Percentiles rank a stretch among this genome's conserved stretches.
phyloP scores from a whole-genome alignment of 2,329 filamentous ascomycete species.

The Alternaria sp. region DNA sequence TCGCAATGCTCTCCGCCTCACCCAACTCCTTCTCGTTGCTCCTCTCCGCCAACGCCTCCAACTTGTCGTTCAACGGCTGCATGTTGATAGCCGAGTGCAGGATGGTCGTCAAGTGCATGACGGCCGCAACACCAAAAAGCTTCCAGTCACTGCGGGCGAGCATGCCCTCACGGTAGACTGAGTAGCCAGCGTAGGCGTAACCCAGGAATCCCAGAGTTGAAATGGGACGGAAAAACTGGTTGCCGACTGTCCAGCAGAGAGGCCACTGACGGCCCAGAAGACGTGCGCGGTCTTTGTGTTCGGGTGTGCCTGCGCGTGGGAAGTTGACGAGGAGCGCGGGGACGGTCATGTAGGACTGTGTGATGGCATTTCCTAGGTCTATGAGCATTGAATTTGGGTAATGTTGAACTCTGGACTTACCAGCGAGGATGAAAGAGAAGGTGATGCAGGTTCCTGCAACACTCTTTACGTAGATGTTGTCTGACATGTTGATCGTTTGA shows the following conservation, averaged over 20 bases:
- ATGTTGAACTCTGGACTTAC: conserved; percentile 35
- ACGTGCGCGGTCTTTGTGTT: conserved; percentile 54
- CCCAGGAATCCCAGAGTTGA: conserved; percentile 58
- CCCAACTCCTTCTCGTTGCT: conserved; percentile 42
- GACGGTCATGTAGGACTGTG: conserved; percentile 62
- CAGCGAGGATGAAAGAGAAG: conserved; percentile 60
- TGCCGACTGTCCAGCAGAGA: conserved; percentile 60
- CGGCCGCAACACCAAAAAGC: conserved; percentile 54
- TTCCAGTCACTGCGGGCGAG: conserved; percentile 55
- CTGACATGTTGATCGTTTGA: conserved; percentile 36
- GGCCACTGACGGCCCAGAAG: conserved; percentile 61
- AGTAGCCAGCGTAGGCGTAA: conserved; percentile 57
- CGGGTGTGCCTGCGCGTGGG: conserved; percentile 51
- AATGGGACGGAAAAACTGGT: conserved; percentile 62
- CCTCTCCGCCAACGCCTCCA: conserved; percentile 53
- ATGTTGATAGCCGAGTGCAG: conserved; percentile 61
- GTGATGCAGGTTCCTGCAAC: conserved; percentile 58
- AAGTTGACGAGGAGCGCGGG: conserved; percentile 60
- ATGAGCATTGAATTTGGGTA: conserved; percentile 8
- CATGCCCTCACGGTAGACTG: conserved; percentile 40
- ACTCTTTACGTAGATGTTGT: conserved; percentile 45
- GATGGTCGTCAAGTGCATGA: conserved; percentile 58
- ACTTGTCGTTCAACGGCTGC: conserved; percentile 60
- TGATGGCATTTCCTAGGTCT: conserved; percentile 59
- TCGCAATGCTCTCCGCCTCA: conserved; percentile 44